phyloP scores from a whole-genome alignment of 768 basidiomycete species.

The Sporobolomyces phaffii region DNA sequence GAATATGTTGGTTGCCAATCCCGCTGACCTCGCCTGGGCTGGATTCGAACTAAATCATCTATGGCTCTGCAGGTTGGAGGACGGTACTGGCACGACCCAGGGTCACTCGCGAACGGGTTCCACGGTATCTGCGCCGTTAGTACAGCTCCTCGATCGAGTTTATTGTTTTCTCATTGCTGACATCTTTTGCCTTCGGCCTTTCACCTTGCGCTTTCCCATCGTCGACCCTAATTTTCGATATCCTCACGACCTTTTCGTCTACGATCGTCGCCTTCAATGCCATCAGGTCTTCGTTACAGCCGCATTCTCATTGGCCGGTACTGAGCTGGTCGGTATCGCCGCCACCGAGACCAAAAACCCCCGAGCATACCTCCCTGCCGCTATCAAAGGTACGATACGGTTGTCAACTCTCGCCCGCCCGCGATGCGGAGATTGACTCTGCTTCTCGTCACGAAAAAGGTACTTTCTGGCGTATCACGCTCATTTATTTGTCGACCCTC shows the following conservation, averaged over 20 bases:
- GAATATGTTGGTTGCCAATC: conserved; percentile 45
- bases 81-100: conserved; percentile 57
- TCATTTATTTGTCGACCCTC: conserved; percentile 55
- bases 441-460: too few relatives aligned
- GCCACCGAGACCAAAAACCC: conserved; percentile 77
- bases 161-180: too few relatives aligned
- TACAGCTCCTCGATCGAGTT: too few relatives aligned
- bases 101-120: conserved; percentile 59
- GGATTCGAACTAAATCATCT: not conserved
- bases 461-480: conserved; percentile 61
- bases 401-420: too few relatives aligned
- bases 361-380: conserved; percentile 73
- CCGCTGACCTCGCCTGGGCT: not conserved
- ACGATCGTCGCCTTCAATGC: not conserved
- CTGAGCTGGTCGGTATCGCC: conserved; percentile 85
- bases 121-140: conserved; percentile 56
- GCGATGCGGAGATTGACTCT: too few relatives aligned
- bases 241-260: too few relatives aligned
- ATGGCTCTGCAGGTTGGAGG: conserved; percentile 3
- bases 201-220: too few relatives aligned
- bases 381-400: conserved; percentile 60
- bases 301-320: conserved; percentile 67
- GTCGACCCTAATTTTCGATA: too few relatives aligned
- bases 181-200: too few relatives aligned
- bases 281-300: conserved; percentile 63